phyloP scores from a whole-genome alignment of 768 basidiomycete genomes.

The Boletus sensibilis region DNA sequence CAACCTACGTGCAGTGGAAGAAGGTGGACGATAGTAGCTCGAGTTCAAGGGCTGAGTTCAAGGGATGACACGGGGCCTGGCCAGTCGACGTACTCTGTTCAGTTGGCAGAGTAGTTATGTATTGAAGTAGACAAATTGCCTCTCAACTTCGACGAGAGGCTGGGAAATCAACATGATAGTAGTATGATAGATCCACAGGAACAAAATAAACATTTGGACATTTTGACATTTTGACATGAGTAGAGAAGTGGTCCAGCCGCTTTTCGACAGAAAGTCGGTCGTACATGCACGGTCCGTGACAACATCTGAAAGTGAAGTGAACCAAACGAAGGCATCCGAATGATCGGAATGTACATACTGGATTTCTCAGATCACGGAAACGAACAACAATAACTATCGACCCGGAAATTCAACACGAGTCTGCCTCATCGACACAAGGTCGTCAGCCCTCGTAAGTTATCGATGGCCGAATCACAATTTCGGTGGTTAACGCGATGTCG shows the following conservation, averaged over 20 bases:
- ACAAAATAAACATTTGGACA: neutral
- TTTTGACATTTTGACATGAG: too few species aligned
- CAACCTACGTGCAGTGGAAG: neutral
- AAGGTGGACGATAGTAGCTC: too few species aligned
- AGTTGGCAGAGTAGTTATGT: too few species aligned
- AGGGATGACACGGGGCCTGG: too few species aligned
- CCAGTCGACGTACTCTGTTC: too few species aligned
- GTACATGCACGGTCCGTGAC: neutral
- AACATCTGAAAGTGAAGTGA: neutral
- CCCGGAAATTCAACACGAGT: neutral
- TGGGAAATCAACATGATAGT: too few species aligned
- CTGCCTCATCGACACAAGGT: neutral
- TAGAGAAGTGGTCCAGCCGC: neutral
- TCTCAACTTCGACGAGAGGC: too few species aligned
- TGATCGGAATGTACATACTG: neutral
- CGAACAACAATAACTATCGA: neutral
- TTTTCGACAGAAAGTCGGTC: neutral
- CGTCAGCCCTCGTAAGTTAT: neutral
- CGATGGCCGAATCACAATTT: constrained; percentile 1
- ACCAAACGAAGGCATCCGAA: neutral
- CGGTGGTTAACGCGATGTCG: constrained; percentile 8
- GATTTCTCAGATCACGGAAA: neutral
- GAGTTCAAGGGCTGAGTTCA: too few species aligned
- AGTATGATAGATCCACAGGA: neutral
- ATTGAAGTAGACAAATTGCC: too few species aligned